Evolutionary conservation across 1,284 basidiomycete species (phyloP).

Genomic region (Microstroma glucosiphilum): DNA sequence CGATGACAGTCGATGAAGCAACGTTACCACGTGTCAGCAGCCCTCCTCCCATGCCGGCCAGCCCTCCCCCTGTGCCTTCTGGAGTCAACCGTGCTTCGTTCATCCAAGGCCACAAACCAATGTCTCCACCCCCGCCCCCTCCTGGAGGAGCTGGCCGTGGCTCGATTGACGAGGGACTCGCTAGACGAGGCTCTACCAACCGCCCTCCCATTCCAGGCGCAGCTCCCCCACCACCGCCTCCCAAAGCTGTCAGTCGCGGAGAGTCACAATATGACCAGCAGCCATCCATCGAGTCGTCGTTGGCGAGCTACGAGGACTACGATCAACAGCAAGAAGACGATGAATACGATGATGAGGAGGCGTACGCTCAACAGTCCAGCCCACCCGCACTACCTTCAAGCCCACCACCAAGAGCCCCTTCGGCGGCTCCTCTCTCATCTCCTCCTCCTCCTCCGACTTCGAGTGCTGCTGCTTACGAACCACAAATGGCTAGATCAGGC

Average conservation of each 20-base stretch:
- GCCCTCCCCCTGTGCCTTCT: constrained; percentile 10
- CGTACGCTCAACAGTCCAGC: constrained; percentile 11
- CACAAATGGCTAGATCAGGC: background rate
- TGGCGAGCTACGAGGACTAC: background rate
- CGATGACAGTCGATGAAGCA: background rate
- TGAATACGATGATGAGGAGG: constrained; percentile 9
- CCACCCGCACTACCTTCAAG: background rate
- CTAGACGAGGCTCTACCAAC: background rate
- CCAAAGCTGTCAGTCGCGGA: background rate
- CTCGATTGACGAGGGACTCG: background rate
- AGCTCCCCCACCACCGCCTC: background rate
- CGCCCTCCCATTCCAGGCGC: background rate
- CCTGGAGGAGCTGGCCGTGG: background rate
- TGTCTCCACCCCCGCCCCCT: background rate
- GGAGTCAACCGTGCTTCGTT: background rate
- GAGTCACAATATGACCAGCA: background rate
- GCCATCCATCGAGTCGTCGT: constrained; percentile 1
- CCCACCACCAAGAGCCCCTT: constrained; percentile 61
- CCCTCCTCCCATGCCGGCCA: constrained; percentile 20
- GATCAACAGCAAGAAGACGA: background rate
- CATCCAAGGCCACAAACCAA: background rate
- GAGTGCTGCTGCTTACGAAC: constrained; percentile 5
- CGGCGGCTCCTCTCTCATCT: constrained; percentile 73
- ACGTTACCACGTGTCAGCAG: background rate
- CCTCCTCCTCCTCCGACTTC: constrained; percentile 58